These are phyloP conservation scores for Boletus reticulatus DNA, from an alignment of 768 basidiomycete genomes.

Conservation along the genomic window DNA sequence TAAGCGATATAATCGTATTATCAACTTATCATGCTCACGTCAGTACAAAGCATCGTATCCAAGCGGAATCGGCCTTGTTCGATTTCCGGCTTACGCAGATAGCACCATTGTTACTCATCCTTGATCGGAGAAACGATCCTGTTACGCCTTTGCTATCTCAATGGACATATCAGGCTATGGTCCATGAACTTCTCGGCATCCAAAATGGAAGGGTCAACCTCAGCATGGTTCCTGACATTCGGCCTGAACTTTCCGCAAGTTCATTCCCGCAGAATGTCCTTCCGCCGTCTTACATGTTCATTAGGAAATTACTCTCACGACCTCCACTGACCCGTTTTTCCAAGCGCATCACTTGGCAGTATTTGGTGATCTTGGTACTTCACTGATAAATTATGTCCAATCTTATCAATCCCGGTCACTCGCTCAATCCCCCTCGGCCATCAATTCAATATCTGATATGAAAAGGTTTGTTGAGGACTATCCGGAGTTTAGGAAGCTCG, in stretches of 20 bases:
- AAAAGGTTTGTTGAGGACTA: conserved; percentile 97
- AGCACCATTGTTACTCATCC: conserved; percentile 83
- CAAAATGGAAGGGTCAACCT: conserved; percentile 92
- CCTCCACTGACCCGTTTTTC: conserved; percentile 92
- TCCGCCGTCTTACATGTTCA: conserved; percentile 13
- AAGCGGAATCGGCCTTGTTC: conserved; percentile 79
- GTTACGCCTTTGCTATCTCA: conserved; percentile 94
- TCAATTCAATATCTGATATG: conserved; percentile 96
- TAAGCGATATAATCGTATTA: conserved; percentile 26
- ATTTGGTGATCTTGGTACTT: conserved; percentile 93
- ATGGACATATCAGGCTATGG: conserved; percentile 99
- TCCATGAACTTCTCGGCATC: conserved; percentile 92
- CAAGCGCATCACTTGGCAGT: conserved; percentile 87
- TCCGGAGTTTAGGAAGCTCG: conserved; percentile 94
- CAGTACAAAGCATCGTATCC: conserved; percentile 64
- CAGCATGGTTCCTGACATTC: conserved; percentile 78
- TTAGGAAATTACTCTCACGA: conserved; percentile 91
- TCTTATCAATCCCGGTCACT: conserved; percentile 87
- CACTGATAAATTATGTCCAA: conserved; percentile 89
- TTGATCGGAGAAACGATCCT: conserved; percentile 95
- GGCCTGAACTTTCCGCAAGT: conserved; percentile 79
- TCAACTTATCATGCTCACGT: conserved; percentile 3
- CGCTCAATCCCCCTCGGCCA: conserved; percentile 70
- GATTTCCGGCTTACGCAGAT: conserved; percentile 90
- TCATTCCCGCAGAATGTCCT: conserved; percentile 3